Percentiles rank a stretch among this genome's conserved stretches.
These are phyloP conservation scores for Moniliophthora roreri DNA, from an alignment of 1,284 basidiomycete species.

Conservation along the genomic window DNA sequence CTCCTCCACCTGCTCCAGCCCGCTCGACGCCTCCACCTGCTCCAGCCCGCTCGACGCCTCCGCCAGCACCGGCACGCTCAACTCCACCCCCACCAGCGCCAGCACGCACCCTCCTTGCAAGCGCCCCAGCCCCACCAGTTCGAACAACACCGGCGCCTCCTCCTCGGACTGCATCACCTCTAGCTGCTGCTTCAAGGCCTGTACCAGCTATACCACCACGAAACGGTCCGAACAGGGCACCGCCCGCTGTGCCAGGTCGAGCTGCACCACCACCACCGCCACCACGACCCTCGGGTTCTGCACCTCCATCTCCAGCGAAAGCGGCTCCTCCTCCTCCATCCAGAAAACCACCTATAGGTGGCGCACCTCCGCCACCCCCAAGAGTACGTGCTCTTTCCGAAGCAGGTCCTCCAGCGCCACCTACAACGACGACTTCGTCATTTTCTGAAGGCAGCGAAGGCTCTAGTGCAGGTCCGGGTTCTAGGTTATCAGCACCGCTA, in stretches of 20 bases:
- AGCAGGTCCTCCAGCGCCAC: constrained; percentile 23
- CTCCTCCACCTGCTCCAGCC: constrained; percentile 31
- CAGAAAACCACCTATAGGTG: constrained; percentile 29
- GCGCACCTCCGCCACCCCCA: constrained; percentile 27
- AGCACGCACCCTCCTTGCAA: constrained; percentile 18
- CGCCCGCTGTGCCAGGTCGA: constrained; percentile 14
- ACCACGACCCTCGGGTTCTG: constrained; percentile 28
- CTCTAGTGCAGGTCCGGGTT: no score
- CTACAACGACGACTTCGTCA: constrained; percentile 20
- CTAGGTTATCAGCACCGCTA: constrained; percentile 9
- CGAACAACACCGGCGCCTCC: constrained; percentile 21
- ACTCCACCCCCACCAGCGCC: not conserved
- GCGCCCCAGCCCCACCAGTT: not conserved
- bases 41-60: constrained; percentile 33
- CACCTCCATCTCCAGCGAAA: constrained; percentile 25
- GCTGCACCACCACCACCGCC: constrained; percentile 35
- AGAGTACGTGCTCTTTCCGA: constrained; percentile 33
- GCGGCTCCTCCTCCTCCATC: constrained; percentile 39
- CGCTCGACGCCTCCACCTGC: constrained; percentile 23
- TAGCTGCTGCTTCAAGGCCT: constrained; percentile 23
- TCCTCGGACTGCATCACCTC: constrained; percentile 34
- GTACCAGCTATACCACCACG: constrained; percentile 37
- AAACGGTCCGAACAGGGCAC: constrained; percentile 9
- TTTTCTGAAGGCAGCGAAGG: not conserved
- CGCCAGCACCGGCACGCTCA: constrained; percentile 10